phyloP scores from a whole-genome alignment of 1,284 basidiomycete species.

The Taiwanofungus camphoratus region DNA sequence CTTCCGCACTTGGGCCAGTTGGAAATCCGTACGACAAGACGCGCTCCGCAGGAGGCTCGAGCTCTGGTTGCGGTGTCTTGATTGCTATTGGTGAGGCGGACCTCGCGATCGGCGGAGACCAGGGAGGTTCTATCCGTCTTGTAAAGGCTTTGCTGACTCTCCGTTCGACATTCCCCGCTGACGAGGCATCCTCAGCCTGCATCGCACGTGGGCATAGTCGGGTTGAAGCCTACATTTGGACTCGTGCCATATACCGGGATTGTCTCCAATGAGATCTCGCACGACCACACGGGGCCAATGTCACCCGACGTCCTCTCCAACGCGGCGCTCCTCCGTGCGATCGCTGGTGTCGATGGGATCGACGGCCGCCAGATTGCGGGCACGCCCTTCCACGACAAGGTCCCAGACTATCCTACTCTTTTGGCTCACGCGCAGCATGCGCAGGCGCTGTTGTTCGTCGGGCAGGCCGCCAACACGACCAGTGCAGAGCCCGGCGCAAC shows the following conservation, averaged over 20 bases:
- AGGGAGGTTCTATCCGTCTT: conserved; percentile 39
- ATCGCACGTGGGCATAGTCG: conserved; percentile 40
- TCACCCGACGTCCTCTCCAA: conserved; percentile 36
- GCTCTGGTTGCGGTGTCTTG: conserved; percentile 40
- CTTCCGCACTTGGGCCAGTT: conserved; percentile 34
- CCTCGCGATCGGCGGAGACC: conserved; percentile 45
- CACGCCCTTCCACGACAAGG: conserved; percentile 32
- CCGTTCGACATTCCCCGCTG: background rate
- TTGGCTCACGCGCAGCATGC: conserved; percentile 17
- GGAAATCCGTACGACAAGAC: conserved; percentile 40
- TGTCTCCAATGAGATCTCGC: conserved; percentile 33
- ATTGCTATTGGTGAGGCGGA: conserved; percentile 36
- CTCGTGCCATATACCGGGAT: conserved; percentile 46
- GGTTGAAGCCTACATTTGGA: conserved; percentile 43
- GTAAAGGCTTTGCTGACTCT: conserved; percentile 13
- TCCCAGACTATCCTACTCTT: conserved; percentile 34
- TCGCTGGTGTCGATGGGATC: conserved; percentile 41
- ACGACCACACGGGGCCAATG: conserved; percentile 38
- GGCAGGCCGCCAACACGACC: conserved; percentile 24
- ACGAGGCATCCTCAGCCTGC: conserved; percentile 27
- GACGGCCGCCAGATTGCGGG: conserved; percentile 41
- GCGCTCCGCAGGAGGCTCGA: conserved; percentile 40
- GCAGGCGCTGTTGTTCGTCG: conserved; percentile 12
- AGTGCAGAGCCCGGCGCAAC: conserved; percentile 12
- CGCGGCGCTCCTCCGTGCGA: conserved; percentile 38